A percentile compares a stretch with the other conserved stretches of the same genome.
Conservation (phyloP, 1,284 basidiomycete genomes). For the Ganoderma leucocontextum region DNA sequence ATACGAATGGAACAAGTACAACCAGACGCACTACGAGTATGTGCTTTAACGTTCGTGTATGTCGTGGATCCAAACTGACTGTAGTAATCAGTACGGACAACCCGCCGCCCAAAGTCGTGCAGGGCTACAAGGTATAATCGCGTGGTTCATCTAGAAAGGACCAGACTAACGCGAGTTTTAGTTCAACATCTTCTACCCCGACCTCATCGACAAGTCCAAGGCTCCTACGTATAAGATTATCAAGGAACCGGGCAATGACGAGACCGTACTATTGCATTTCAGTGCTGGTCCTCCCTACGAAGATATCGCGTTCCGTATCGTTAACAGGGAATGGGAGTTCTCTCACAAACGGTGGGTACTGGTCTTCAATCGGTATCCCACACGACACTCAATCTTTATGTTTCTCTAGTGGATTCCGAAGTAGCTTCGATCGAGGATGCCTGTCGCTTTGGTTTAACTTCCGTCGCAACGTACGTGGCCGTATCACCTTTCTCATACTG, state of each 20-base stretch:
- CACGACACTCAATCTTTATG: conserved; percentile 22
- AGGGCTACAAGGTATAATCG: conserved; percentile 89
- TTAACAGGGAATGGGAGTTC: conserved; percentile 98
- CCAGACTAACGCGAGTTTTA: conserved; percentile 37
- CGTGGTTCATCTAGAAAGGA: not conserved
- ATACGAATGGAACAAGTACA: conserved; percentile 99
- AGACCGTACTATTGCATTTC: conserved; percentile 94
- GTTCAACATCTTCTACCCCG: conserved; percentile 96
- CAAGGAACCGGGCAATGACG: conserved; percentile 91
- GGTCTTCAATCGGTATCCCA: not conserved
- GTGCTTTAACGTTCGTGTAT: conserved; percentile 42
- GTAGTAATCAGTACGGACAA: conserved; percentile 79
- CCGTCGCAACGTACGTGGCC: conserved; percentile 77
- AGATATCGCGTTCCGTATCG: conserved; percentile 98
- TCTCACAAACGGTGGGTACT: conserved; percentile 86
- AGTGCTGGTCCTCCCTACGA: conserved; percentile 98
- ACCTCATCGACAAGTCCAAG: conserved; percentile 96
- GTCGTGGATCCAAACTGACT: conserved; percentile 14
- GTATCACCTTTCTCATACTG: not conserved
- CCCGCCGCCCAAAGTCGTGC: conserved; percentile 96
- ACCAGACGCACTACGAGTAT: conserved; percentile 98
- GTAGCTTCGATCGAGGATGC: conserved; percentile 88
- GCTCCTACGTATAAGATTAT: conserved; percentile 96
- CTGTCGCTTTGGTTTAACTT: conserved; percentile 90
- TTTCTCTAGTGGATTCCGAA: conserved; percentile 75